A percentile compares a stretch with the other conserved stretches of the same genome.
Conservation (phyloP, 495 filamentous ascomycete genomes). For the Hypoxylon fragiforme region DNA sequence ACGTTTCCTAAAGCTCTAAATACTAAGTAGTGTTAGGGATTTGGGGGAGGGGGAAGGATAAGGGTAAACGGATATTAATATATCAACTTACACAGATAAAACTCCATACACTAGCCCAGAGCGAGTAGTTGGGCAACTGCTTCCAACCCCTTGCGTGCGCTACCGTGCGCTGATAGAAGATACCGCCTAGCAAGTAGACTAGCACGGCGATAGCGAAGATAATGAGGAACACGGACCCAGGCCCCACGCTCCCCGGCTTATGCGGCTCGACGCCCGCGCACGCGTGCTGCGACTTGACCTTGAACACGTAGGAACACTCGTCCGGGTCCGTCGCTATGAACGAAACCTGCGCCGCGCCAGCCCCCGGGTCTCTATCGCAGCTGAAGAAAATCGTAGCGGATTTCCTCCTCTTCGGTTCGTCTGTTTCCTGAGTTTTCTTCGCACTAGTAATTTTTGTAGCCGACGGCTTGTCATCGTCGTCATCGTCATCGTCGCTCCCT, state of each 20-base stretch:
- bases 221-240: slow-evolving; percentile 87
- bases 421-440: slow-evolving; percentile 42
- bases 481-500: too few species aligned
- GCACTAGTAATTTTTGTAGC: slow-evolving; percentile 21
- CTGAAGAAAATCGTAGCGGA: slow-evolving; percentile 90
- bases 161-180: slow-evolving; percentile 93
- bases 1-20: too few species aligned
- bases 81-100: slow-evolving; percentile 84
- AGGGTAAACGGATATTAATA: too few species aligned
- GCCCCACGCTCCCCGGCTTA: slow-evolving; percentile 71
- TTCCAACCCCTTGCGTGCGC: slow-evolving; percentile 94
- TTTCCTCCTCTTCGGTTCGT: slow-evolving; percentile 63
- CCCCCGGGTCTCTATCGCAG: slow-evolving; percentile 76
- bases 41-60: too few species aligned
- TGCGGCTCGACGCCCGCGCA: slow-evolving; percentile 68
- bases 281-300: slow-evolving; percentile 82
- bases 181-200: slow-evolving; percentile 89
- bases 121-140: slow-evolving; percentile 89
- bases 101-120: slow-evolving; percentile 87
- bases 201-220: slow-evolving; percentile 83
- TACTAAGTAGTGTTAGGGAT: too few species aligned
- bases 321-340: slow-evolving; percentile 85
- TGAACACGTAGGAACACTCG: slow-evolving; percentile 95
- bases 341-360: slow-evolving; percentile 61
- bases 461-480: slow-evolving; percentile 39